Evolutionary conservation across 352 stramenopile species (phyloP).

Genomic region (Phytopythium oedochilum): DNA sequence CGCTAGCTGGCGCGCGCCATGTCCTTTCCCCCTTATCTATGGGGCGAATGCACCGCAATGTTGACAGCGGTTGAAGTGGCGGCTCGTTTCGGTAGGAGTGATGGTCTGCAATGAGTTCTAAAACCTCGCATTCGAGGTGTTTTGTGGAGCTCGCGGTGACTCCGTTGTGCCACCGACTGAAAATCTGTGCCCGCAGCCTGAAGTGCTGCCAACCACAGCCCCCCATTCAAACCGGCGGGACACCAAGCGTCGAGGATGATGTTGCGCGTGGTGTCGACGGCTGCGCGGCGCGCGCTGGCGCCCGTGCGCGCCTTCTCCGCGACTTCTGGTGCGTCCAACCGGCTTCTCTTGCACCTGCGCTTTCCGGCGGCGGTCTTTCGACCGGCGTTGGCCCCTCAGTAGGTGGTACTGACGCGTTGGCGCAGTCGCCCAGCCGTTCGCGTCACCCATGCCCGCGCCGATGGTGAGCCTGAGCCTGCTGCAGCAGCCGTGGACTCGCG

Average conservation of each 20-base stretch:
- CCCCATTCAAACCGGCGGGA: not conserved
- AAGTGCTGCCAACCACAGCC: not conserved
- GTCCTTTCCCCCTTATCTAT: not conserved
- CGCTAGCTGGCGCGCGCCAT: not conserved
- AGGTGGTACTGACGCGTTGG: not conserved
- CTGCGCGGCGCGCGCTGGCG: slow-evolving; percentile 20
- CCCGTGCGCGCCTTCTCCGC: slow-evolving; percentile 27
- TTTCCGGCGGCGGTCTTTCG: slow-evolving; percentile 1
- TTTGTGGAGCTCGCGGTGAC: not conserved
- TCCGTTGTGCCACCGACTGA: not conserved
- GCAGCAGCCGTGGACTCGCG: slow-evolving; percentile 10
- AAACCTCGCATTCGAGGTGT: not conserved
- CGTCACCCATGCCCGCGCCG: not conserved
- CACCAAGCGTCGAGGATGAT: not conserved
- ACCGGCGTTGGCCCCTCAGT: too few species aligned
- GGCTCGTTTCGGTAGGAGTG: not conserved
- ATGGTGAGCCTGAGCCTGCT: not conserved
- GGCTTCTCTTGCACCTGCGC: not conserved
- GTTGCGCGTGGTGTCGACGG: slow-evolving; percentile 1
- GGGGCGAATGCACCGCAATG: not conserved
- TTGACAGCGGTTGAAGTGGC: not conserved
- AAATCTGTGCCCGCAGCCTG: not conserved
- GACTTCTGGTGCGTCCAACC: slow-evolving; percentile 11
- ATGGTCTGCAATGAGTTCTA: not conserved
- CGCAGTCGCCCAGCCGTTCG: slow-evolving; percentile 1